These are phyloP conservation scores for Xerocomus spinulosus DNA, from an alignment of 768 basidiomycete species.

Conservation along the genomic window DNA sequence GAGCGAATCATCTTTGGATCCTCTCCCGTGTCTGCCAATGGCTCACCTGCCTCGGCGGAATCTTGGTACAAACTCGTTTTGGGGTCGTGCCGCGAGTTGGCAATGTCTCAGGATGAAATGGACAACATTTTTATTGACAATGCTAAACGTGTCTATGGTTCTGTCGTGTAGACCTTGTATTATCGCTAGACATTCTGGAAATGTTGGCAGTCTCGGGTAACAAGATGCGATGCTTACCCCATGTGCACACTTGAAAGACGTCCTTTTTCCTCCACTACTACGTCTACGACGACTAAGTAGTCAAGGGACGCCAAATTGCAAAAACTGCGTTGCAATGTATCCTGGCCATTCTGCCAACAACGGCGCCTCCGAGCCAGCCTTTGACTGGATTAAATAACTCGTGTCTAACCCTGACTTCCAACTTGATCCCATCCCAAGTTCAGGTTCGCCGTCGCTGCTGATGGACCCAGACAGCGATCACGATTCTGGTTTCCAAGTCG, in stretches of 20 bases:
- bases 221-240: background rate
- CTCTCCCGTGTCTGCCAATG: slow-evolving; percentile 53
- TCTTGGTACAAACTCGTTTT: slow-evolving; percentile 82
- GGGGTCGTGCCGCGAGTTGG: slow-evolving; percentile 74
- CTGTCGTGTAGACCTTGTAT: slow-evolving; percentile 8
- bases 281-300: background rate
- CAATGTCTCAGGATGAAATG: slow-evolving; percentile 70
- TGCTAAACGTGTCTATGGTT: slow-evolving; percentile 40
- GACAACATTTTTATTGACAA: slow-evolving; percentile 68
- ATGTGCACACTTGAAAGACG: background rate
- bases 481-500: slow-evolving; percentile 16
- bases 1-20: slow-evolving; percentile 81
- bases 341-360: background rate
- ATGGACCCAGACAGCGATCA: slow-evolving; percentile 23
- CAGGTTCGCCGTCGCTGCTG: background rate
- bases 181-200: background rate
- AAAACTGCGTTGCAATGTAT: slow-evolving; percentile 7
- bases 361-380: background rate
- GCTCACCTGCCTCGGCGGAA: slow-evolving; percentile 45
- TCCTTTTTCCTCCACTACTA: background rate
- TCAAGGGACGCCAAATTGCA: background rate
- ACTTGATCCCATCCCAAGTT: background rate
- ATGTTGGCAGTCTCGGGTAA: no score
- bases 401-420: background rate
- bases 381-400: slow-evolving; percentile 1